A percentile compares a stretch with the other conserved stretches of the same genome.
Conservation (phyloP, 1,284 basidiomycete species). For the Dichomitus squalens region DNA sequence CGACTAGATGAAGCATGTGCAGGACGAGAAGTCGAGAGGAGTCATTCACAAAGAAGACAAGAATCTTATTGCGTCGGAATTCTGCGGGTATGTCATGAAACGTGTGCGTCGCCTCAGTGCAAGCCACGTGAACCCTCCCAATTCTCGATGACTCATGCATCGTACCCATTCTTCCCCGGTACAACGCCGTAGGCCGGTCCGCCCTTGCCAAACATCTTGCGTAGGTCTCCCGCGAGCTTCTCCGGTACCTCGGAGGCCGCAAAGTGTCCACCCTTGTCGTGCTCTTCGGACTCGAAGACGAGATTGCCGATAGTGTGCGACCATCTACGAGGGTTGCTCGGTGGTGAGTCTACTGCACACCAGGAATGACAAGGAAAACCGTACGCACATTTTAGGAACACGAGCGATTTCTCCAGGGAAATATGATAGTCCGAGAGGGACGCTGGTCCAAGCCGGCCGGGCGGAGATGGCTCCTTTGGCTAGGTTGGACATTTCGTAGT, state of each 20-base stretch:
- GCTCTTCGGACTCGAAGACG: constrained; percentile 28
- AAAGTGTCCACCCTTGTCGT: constrained; percentile 33
- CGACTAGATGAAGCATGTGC: too few species aligned
- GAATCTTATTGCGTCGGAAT: too few species aligned
- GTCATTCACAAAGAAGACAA: too few species aligned
- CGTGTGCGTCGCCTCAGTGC: too few species aligned
- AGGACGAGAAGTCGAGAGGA: too few species aligned
- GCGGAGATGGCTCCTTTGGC: neutral
- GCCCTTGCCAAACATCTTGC: constrained; percentile 26
- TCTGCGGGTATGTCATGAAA: too few species aligned
- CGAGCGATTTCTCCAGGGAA: constrained; percentile 48
- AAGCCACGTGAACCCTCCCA: too few species aligned
- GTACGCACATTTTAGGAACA: constrained; percentile 42
- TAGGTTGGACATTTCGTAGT: constrained; percentile 41
- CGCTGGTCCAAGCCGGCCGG: constrained; percentile 21
- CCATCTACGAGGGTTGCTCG: constrained; percentile 22
- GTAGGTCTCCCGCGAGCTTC: constrained; percentile 30
- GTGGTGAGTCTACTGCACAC: neutral
- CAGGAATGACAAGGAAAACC: neutral
- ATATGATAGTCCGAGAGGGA: constrained; percentile 49
- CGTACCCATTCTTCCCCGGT: constrained; percentile 14
- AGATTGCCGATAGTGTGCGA: constrained; percentile 26
- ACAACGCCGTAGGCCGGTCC: constrained; percentile 23
- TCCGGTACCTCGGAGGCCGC: constrained; percentile 32
- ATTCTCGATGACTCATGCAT: too few species aligned